These are phyloP conservation scores for Vigna reflexopilosa DNA, from an alignment of 306 rosid species.

Conservation along the genomic window DNA sequence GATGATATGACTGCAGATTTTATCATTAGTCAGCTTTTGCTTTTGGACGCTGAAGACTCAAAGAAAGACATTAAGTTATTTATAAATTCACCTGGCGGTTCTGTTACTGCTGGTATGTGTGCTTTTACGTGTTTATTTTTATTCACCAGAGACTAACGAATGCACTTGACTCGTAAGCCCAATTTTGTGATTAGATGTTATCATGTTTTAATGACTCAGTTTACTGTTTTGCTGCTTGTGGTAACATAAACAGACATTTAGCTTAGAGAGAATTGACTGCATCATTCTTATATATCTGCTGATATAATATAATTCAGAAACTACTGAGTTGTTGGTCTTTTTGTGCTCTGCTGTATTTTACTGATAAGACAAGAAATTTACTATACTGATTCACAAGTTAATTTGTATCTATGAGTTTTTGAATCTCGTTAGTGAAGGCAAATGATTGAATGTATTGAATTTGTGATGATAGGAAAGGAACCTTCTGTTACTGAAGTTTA, in stretches of 20 bases:
- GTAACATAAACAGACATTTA: not conserved
- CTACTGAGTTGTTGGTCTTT: conserved; percentile 10
- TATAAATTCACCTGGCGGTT: conserved; percentile 97
- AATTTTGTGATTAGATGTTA: conserved; percentile 26
- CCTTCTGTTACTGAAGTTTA: not conserved
- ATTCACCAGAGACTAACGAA: not conserved
- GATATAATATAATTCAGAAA: not conserved
- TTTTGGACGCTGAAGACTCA: conserved; percentile 92
- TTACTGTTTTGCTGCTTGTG: conserved; percentile 32
- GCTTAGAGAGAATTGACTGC: not conserved
- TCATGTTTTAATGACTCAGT: not conserved
- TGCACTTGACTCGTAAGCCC: conserved; percentile 15
- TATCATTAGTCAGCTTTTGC: conserved; percentile 82
- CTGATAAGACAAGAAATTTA: not conserved
- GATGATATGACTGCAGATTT: conserved; percentile 94
- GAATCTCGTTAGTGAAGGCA: not conserved
- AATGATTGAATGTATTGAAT: conserved; percentile 25
- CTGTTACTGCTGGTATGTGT: conserved; percentile 86
- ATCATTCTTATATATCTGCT: not conserved
- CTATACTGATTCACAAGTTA: conserved; percentile 19
- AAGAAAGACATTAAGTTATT: conserved; percentile 82
- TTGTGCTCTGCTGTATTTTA: not conserved
- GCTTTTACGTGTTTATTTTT: conserved; percentile 19
- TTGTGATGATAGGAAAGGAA: conserved; percentile 16
- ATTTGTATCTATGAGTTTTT: conserved; percentile 6